A percentile compares a stretch with the other conserved stretches of the same genome.
Conservation (phyloP, 139 green algal species). For the Volvox reticuliferus region DNA sequence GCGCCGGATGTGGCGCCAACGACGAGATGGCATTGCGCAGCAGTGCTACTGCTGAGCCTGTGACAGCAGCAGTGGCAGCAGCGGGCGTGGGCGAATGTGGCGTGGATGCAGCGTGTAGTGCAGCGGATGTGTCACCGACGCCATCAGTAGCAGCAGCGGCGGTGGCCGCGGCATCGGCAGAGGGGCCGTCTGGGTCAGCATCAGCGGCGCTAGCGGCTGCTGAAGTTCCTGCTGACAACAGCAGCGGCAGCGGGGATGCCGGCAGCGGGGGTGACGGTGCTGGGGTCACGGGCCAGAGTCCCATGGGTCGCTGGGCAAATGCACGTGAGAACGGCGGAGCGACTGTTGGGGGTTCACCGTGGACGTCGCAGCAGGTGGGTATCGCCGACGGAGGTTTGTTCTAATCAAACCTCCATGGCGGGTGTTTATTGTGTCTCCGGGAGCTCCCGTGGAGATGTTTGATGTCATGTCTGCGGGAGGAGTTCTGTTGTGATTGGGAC, state of each 20-base stretch:
- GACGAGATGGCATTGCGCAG: too few relatives aligned
- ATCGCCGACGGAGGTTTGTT: neutral
- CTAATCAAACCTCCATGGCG: too few relatives aligned
- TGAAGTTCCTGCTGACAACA: neutral
- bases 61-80: neutral
- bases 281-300: neutral
- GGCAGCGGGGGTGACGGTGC: neutral
- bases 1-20: too few relatives aligned
- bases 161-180: too few relatives aligned
- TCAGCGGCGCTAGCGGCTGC: neutral
- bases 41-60: too few relatives aligned
- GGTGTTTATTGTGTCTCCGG: neutral
- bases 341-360: neutral
- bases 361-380: conserved; percentile 3
- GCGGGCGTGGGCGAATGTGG: neutral
- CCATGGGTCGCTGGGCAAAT: neutral
- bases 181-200: neutral
- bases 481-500: neutral
- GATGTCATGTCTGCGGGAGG: neutral
- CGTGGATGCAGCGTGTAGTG: neutral
- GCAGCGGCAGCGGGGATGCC: neutral
- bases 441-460: neutral
- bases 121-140: neutral
- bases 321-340: neutral
- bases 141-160: neutral